Percentiles rank a stretch among this genome's conserved stretches.
phyloP scores from a whole-genome alignment of 306 rosid genomes.

The Nissolia schottii region DNA sequence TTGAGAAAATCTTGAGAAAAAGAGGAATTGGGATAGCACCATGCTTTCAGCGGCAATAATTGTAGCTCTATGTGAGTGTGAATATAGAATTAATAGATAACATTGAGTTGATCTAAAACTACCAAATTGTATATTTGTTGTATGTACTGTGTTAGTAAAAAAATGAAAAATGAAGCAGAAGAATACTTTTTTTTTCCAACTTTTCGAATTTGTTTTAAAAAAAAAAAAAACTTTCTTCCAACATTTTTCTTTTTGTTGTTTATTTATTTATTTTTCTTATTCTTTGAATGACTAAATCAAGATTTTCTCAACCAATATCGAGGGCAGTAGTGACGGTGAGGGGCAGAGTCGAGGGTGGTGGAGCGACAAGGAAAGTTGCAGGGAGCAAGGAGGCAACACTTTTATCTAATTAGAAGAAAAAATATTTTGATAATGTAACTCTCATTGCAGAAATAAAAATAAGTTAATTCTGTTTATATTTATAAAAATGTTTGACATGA shows the following conservation, averaged over 20 bases:
- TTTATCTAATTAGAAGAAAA: too few relatives aligned
- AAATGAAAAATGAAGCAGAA: not conserved
- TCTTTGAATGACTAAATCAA: not conserved
- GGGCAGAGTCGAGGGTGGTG: too few relatives aligned
- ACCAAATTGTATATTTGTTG: constrained; percentile 24
- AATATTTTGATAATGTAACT: too few relatives aligned
- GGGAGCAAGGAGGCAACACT: too few relatives aligned
- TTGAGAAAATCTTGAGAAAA: constrained; percentile 57
- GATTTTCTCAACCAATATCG: too few relatives aligned
- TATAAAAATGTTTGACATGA: too few relatives aligned
- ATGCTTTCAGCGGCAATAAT: constrained; percentile 36
- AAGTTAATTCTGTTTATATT: too few relatives aligned
- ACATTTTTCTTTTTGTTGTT: not conserved
- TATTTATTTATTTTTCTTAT: not conserved
- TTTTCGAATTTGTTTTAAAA: too few relatives aligned
- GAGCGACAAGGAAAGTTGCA: too few relatives aligned
- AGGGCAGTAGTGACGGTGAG: too few relatives aligned
- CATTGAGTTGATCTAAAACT: constrained; percentile 9
- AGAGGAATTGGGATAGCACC: constrained; percentile 53
- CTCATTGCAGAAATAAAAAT: too few relatives aligned
- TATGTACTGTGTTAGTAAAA: constrained; percentile 8
- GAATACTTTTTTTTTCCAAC: constrained; percentile 25
- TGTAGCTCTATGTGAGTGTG: not conserved
- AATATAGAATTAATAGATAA: constrained; percentile 5
- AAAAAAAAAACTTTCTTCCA: too few relatives aligned